Evolutionary conservation across 805 yeast genomes (phyloP), one percentile per base, ranked within the genome.

Genomic region (Schizosaccharomyces osmophilus): DNA sequence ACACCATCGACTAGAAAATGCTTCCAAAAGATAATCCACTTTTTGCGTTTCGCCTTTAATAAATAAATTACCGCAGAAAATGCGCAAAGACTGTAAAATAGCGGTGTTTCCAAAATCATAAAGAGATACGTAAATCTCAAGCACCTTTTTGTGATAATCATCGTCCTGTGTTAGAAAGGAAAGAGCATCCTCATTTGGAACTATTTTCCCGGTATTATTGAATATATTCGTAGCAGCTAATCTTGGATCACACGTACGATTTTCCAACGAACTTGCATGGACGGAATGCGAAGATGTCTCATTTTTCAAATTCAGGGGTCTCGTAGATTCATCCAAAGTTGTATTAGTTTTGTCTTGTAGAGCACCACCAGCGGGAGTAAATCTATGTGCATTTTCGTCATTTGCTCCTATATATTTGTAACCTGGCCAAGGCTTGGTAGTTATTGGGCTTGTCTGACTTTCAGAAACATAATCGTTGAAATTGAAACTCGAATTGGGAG

Each of bases 11-110:
- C 74, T 74, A 22, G 93, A 79, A 67, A 85, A 82, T 2, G 82
- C 76, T 55, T 84, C 82, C 62, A 87, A 72, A 39, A 87, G 78
- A 59, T 85, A 77, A 70, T 86, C 93, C 61, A 87, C 81, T 67
- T 83, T 84, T 66, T 84, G 89, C 2, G 93, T 81, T 71, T 87
- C 95, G 5, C 90, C 95, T 67, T 81, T 80, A 66, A 87, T 76
- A 70, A 83, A 84, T n/a, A 87, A 68, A 65, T 76, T 79, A 48
- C 78, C 76, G 65, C 94, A 86, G 41, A 87, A 72, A 57, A 70
- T 70, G 41, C 87, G 73, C 19, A 87, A 75, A 1, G 87, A 74
- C 1, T 71, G 69, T 54, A 85, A 72, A 58, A 87, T 71, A 62
- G 79, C 78, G n/a, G 73, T 66, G 59, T 77, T 75, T 69, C 77